Evolutionary conservation across 1,284 basidiomycete genomes (phyloP).

Genomic region (Ustilago curta): DNA sequence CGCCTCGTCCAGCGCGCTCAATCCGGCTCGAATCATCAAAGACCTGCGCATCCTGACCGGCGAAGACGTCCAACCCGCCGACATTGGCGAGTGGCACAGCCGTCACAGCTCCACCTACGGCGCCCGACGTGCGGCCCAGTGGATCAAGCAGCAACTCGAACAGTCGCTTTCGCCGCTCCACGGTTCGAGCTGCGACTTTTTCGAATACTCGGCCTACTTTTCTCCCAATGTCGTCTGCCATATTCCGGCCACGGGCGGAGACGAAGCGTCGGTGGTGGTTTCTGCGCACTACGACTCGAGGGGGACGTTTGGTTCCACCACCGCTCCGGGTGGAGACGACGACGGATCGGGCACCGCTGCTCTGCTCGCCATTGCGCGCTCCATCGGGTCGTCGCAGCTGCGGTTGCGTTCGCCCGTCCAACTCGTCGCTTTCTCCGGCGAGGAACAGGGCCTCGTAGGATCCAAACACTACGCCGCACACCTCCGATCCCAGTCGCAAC

Average conservation of each 20-base stretch:
- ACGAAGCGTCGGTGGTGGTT: conserved; percentile 62
- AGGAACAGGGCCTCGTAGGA: conserved; percentile 68
- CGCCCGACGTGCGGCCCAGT: conserved; percentile 36
- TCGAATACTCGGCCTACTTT: conserved; percentile 42
- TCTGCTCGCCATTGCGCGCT: conserved; percentile 64
- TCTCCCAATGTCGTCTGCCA: conserved; percentile 55
- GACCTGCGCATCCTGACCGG: conserved; percentile 50
- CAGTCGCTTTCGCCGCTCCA: conserved; percentile 17
- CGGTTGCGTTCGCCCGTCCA: conserved; percentile 55
- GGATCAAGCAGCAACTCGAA: conserved; percentile 45
- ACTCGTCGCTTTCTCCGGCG: conserved; percentile 68
- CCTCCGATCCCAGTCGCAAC: neutral
- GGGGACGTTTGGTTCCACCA: conserved; percentile 60
- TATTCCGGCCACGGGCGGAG: conserved; percentile 22
- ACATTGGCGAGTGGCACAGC: conserved; percentile 30
- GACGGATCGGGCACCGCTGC: conserved; percentile 55
- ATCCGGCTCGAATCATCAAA: conserved; percentile 18
- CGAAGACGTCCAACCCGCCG: conserved; percentile 31
- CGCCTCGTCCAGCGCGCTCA: conserved; percentile 25
- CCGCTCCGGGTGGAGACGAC: conserved; percentile 66
- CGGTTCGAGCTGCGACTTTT: conserved; percentile 33
- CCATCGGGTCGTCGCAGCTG: conserved; percentile 35
- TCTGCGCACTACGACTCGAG: conserved; percentile 65
- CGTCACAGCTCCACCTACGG: conserved; percentile 54
- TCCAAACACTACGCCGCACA: conserved; percentile 45